Evolutionary conservation across 2,329 filamentous ascomycete species (phyloP).

Genomic region (Harringtonia aguacate): DNA sequence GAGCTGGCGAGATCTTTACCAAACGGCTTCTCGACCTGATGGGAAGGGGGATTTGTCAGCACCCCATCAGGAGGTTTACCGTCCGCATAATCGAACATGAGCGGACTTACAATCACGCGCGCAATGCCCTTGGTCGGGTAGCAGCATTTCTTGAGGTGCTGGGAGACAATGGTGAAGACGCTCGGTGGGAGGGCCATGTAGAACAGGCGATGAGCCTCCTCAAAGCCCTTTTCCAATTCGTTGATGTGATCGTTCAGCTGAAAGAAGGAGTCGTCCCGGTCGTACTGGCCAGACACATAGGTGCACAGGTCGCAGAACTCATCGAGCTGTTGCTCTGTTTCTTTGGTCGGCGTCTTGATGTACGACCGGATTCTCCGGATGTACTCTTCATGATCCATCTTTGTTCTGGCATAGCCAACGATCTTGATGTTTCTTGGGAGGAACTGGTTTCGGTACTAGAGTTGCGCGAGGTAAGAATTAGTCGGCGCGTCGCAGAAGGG

Average conservation of each 20-base stretch:
- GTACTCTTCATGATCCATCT: constrained; percentile 98
- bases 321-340: constrained; percentile 88
- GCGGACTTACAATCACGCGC: constrained; percentile 70
- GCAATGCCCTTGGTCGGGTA: constrained; percentile 87
- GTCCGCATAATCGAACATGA: too few relatives aligned
- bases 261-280: constrained; percentile 90
- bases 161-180: constrained; percentile 95
- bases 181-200: constrained; percentile 98
- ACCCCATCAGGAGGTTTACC: too few relatives aligned
- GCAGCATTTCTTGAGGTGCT: constrained; percentile 95
- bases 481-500: background rate
- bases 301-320: constrained; percentile 82
- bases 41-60: background rate
- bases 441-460: constrained; percentile 94
- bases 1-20: constrained; percentile 95
- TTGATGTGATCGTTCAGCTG: constrained; percentile 76
- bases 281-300: constrained; percentile 96
- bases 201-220: constrained; percentile 86
- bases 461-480: background rate
- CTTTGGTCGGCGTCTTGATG: constrained; percentile 98
- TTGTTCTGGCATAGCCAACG: constrained; percentile 96
- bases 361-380: constrained; percentile 90
- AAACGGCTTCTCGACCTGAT: constrained; percentile 94
- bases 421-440: constrained; percentile 94
- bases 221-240: constrained; percentile 69